A percentile compares a stretch with the other conserved stretches of the same genome.
Conservation (phyloP, 768 basidiomycete species). For the Agrocybe chaxingu region DNA sequence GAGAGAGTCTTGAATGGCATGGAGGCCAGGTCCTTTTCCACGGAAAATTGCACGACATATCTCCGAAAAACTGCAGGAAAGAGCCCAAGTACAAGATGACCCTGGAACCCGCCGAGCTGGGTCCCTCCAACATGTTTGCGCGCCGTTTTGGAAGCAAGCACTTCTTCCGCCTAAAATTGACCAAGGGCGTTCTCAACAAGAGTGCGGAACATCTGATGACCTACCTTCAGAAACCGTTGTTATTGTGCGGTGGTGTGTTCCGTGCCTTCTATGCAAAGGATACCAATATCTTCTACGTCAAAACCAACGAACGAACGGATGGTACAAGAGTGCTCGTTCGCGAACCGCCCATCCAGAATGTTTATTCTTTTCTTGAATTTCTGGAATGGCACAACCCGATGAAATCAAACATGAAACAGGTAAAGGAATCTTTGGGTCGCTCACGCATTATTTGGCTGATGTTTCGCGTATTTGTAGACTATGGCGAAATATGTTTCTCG, state of each 20-base stretch:
- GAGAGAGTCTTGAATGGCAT: constrained; percentile 43
- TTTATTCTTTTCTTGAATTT: constrained; percentile 44
- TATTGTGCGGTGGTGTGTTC: constrained; percentile 54
- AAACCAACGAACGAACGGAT: constrained; percentile 44
- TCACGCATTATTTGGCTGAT: background rate
- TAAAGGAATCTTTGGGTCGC: constrained; percentile 16
- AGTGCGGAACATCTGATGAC: constrained; percentile 27
- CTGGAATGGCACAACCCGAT: constrained; percentile 56
- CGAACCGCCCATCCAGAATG: constrained; percentile 17
- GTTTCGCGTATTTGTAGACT: constrained; percentile 31
- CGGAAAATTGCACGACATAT: constrained; percentile 30
- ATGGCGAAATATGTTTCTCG: constrained; percentile 67
- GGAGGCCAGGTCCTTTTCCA: constrained; percentile 60
- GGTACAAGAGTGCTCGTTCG: constrained; percentile 12
- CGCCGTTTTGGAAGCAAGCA: constrained; percentile 63
- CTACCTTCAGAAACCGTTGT: constrained; percentile 46
- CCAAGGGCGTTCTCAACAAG: constrained; percentile 27
- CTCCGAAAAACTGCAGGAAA: constrained; percentile 17
- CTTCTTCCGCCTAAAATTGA: constrained; percentile 50
- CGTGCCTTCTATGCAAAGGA: constrained; percentile 64
- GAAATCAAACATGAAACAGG: constrained; percentile 46
- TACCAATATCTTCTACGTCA: constrained; percentile 48
- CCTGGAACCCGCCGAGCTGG: constrained; percentile 48
- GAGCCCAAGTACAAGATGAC: constrained; percentile 35
- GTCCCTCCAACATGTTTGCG: constrained; percentile 53